phyloP scores from a whole-genome alignment of 331 rosid species.

The Pyrus hybrid region DNA sequence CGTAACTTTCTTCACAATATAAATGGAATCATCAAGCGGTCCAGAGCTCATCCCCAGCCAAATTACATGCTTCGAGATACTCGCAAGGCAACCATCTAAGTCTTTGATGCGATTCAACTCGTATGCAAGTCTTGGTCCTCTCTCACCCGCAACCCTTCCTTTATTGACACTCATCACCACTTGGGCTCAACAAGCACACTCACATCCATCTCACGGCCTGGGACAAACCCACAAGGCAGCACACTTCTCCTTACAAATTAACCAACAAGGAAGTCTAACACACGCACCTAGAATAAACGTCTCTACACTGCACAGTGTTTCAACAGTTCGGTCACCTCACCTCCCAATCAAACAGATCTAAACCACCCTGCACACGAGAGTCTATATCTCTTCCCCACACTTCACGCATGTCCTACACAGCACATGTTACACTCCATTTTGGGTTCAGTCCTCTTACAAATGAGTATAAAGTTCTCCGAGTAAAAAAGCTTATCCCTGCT shows the following conservation, averaged over 20 bases:
- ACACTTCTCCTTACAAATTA: not conserved
- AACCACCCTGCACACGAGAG: not conserved
- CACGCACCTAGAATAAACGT: not conserved
- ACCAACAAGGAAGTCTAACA: not conserved
- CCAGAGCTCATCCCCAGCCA: not conserved
- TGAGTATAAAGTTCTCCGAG: not conserved
- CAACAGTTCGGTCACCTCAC: not conserved
- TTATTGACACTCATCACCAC: not conserved
- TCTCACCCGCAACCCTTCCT: not conserved
- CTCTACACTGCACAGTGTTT: not conserved
- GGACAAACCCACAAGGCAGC: not conserved
- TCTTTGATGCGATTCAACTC: slow-evolving; percentile 1
- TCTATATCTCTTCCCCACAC: not conserved
- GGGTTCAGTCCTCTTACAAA: not conserved
- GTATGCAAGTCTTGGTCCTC: not conserved
- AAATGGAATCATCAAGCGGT: not conserved
- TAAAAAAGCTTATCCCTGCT: not conserved
- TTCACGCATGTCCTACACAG: not conserved
- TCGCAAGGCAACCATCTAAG: slow-evolving; percentile 2
- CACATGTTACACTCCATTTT: not conserved
- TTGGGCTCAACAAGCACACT: not conserved
- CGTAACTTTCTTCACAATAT: too few relatives aligned
- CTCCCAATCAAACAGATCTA: not conserved
- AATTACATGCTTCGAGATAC: not conserved
- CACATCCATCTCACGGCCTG: not conserved